These are phyloP conservation scores for Apophysomyces variabilis DNA, from an alignment of 371 early-diverging fungal species.

Conservation along the genomic window DNA sequence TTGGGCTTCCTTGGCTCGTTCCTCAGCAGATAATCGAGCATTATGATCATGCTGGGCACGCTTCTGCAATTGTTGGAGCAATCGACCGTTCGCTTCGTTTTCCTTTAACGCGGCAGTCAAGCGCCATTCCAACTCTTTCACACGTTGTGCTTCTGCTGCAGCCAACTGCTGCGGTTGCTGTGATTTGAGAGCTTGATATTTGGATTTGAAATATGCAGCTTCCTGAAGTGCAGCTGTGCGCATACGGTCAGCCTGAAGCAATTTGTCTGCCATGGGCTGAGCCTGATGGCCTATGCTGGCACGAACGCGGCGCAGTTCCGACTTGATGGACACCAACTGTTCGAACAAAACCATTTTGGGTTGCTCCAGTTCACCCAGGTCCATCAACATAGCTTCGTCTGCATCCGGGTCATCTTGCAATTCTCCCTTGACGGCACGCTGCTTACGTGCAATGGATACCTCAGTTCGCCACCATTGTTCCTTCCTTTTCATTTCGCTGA, in stretches of 20 bases:
- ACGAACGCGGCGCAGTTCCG: slow-evolving; percentile 50
- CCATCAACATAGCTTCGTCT: slow-evolving; percentile 40
- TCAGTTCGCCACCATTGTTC: slow-evolving; percentile 63
- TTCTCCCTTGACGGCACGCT: slow-evolving; percentile 24
- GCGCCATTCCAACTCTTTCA: slow-evolving; percentile 52
- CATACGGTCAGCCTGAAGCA: slow-evolving; percentile 59
- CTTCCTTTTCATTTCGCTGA: slow-evolving; percentile 53
- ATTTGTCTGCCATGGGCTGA: slow-evolving; percentile 52
- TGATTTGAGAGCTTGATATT: slow-evolving; percentile 40
- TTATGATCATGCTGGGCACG: slow-evolving; percentile 51
- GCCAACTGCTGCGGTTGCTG: slow-evolving; percentile 32
- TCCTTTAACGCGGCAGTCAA: slow-evolving; percentile 50
- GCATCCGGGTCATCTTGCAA: slow-evolving; percentile 37
- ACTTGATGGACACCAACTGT: slow-evolving; percentile 45
- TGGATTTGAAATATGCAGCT: slow-evolving; percentile 62
- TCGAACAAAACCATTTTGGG: slow-evolving; percentile 52
- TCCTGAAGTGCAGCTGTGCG: slow-evolving; percentile 63
- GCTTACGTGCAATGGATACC: slow-evolving; percentile 49
- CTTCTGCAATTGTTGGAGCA: slow-evolving; percentile 46
- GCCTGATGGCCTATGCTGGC: slow-evolving; percentile 57
- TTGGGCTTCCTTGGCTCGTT: slow-evolving; percentile 51
- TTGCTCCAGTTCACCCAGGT: slow-evolving; percentile 31
- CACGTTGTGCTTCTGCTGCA: slow-evolving; percentile 46
- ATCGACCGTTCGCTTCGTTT: slow-evolving; percentile 41
- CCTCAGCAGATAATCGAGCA: slow-evolving; percentile 49